These are phyloP conservation scores for Rhizopus arrhizus DNA, from an alignment of 371 early-diverging fungal species.

Conservation along the genomic window DNA sequence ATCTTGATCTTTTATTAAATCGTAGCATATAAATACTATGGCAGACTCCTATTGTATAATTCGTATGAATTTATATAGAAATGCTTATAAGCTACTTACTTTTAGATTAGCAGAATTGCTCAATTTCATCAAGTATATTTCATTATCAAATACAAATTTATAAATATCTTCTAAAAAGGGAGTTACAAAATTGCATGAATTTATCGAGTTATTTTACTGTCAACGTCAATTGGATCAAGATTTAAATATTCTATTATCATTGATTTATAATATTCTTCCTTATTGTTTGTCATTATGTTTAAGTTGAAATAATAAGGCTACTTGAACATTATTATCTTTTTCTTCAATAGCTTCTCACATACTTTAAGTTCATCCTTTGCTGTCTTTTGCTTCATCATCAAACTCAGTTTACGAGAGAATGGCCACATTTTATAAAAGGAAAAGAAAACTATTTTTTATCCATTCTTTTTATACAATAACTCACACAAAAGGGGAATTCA, in stretches of 20 bases:
- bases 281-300: background rate
- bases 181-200: background rate
- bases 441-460: too few species aligned
- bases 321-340: background rate
- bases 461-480: too few species aligned
- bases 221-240: background rate
- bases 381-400: background rate
- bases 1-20: background rate
- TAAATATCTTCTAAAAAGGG: too few species aligned
- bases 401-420: background rate
- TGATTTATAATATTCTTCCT: too few species aligned
- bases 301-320: background rate
- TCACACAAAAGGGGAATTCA: too few species aligned
- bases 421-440: conserved; percentile 1
- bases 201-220: background rate
- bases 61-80: too few species aligned
- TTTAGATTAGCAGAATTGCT: too few species aligned
- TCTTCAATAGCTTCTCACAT: background rate
- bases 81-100: too few species aligned
- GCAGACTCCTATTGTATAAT: background rate
- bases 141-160: too few species aligned
- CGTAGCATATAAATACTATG: background rate
- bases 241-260: too few species aligned
- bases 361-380: background rate
- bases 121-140: too few species aligned